Percentiles rank a stretch among this genome's conserved stretches.
Evolutionary conservation across 129 eudicot genomes (phyloP).

Genomic region (Pseudognaphalium luteoalbum): DNA sequence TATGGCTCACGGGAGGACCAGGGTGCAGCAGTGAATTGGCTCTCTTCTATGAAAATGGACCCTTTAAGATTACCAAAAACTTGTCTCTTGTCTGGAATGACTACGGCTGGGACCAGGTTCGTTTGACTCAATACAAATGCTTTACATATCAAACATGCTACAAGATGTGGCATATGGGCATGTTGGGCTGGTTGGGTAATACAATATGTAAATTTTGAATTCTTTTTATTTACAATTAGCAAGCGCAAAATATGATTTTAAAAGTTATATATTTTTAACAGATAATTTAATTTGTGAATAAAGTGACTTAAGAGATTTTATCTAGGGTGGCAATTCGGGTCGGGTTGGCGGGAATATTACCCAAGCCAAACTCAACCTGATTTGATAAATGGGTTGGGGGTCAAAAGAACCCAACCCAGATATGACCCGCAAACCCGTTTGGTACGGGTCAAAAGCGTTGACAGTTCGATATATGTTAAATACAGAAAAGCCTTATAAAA

Average conservation of each 20-base stretch:
- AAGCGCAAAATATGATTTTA: too few relatives aligned
- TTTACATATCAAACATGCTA: neutral
- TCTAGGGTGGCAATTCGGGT: too few relatives aligned
- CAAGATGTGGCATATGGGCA: neutral
- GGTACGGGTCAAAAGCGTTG: too few relatives aligned
- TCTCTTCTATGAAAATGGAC: conserved; percentile 92
- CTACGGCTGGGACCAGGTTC: conserved; percentile 89
- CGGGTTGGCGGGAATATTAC: too few relatives aligned
- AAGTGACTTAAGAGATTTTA: neutral
- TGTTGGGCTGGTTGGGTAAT: neutral
- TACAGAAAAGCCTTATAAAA: too few relatives aligned
- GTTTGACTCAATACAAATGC: neutral
- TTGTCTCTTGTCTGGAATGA: conserved; percentile 81
- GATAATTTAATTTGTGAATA: neutral
- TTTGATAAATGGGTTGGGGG: too few relatives aligned
- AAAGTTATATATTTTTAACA: neutral
- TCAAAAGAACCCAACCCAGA: too few relatives aligned
- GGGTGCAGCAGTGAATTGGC: conserved; percentile 91
- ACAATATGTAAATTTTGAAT: neutral
- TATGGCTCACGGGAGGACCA: conserved; percentile 95
- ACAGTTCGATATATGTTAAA: too few relatives aligned
- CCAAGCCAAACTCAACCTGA: too few relatives aligned
- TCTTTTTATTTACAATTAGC: too few relatives aligned
- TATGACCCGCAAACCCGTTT: too few relatives aligned
- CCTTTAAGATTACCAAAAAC: conserved; percentile 66